phyloP scores from a whole-genome alignment of 768 basidiomycete species.

The Favolaschia claudopus region DNA sequence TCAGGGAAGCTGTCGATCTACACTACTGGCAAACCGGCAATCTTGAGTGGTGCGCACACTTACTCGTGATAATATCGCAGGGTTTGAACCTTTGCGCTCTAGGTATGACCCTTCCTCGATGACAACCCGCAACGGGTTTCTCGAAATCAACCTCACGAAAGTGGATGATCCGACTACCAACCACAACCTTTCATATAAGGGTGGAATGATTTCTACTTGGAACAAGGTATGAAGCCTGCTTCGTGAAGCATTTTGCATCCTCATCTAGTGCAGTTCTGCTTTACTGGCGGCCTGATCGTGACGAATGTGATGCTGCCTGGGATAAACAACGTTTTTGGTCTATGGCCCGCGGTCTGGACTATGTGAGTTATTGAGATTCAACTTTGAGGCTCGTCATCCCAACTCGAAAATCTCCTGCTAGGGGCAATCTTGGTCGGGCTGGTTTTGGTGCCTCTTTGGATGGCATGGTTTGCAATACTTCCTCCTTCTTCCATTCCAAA shows the following conservation, averaged over 20 bases:
- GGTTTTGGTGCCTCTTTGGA: conserved; percentile 64
- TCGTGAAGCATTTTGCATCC: too few species aligned
- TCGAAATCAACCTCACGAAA: conserved; percentile 74
- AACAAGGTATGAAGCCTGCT: too few species aligned
- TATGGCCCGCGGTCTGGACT: conserved; percentile 17
- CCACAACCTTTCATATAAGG: conserved; percentile 74
- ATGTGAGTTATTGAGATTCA: conserved; percentile 29
- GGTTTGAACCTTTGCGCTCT: not conserved
- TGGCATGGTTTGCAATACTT: too few species aligned
- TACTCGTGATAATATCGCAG: not conserved
- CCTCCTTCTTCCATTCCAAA: too few species aligned
- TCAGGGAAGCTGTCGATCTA: conserved; percentile 58
- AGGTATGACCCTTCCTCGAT: conserved; percentile 75
- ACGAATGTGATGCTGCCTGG: conserved; percentile 50
- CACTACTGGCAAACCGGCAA: conserved; percentile 71
- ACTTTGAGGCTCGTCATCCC: too few species aligned
- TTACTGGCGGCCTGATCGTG: conserved; percentile 80
- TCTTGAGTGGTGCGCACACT: conserved; percentile 30
- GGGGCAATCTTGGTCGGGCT: conserved; percentile 46
- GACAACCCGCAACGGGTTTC: conserved; percentile 72
- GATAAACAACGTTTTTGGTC: conserved; percentile 36
- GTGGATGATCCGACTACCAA: conserved; percentile 48
- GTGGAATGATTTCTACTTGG: conserved; percentile 35
- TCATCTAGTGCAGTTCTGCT: too few species aligned
- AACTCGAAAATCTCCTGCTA: not conserved